phyloP scores from a whole-genome alignment of 169 alveolate genomes.

The Cryptosporidium parvum region DNA sequence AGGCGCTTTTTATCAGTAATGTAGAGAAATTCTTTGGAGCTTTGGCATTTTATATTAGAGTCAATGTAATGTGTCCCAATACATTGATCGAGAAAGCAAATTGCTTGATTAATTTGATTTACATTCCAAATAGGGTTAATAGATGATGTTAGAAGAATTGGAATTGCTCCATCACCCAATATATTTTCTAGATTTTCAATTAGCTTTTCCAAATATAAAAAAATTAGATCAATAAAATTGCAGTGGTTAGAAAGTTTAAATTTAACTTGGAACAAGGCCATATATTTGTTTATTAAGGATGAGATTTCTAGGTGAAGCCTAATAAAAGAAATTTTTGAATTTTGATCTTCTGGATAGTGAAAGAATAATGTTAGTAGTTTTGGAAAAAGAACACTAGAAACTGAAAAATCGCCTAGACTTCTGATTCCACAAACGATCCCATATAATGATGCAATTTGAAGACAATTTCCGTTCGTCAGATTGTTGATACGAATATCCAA shows the following conservation, averaged over 20 bases:
- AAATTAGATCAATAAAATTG: background rate
- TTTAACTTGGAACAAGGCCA: background rate
- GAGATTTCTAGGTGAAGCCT: conserved; percentile 20
- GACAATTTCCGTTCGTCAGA: conserved; percentile 20
- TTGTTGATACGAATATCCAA: conserved; percentile 9
- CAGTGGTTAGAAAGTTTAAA: background rate
- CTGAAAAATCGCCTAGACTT: conserved; percentile 46
- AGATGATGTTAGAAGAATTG: conserved; percentile 8
- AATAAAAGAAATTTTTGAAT: conserved; percentile 12
- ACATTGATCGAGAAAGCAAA: conserved; percentile 57
- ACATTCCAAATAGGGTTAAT: background rate
- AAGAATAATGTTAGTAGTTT: conserved; percentile 25
- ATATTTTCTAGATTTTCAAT: conserved; percentile 19
- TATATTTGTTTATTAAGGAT: background rate
- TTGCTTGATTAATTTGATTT: background rate
- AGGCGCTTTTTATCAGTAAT: conserved; percentile 1
- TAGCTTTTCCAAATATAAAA: conserved; percentile 23
- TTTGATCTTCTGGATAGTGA: conserved; percentile 2
- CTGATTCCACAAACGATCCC: conserved; percentile 71
- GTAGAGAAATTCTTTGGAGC: background rate
- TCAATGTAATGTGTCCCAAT: conserved; percentile 18
- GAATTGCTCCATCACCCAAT: conserved; percentile 60
- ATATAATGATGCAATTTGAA: conserved; percentile 60
- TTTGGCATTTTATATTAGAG: conserved; percentile 14
- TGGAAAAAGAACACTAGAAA: conserved; percentile 31